Conservation (phyloP, 768 basidiomycete species). For the Brasilioporus rufonigricans region DNA sequence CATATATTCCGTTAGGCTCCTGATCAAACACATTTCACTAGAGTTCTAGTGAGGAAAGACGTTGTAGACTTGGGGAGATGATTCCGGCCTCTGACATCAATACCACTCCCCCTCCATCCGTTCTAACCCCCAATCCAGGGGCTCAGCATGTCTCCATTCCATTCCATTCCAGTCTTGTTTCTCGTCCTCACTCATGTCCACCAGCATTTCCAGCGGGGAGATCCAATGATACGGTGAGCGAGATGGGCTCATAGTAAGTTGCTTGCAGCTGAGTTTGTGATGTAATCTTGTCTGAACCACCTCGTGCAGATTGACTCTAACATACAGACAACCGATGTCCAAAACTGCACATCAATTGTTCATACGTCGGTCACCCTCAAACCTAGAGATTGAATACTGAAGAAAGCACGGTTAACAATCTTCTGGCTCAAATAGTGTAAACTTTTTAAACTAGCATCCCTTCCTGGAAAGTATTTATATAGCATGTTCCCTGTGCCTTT, state of each 20-base stretch:
- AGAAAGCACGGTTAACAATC: background rate
- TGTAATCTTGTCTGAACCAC: too few relatives aligned
- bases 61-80: background rate
- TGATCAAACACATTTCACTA: background rate
- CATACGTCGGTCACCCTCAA: constrained; percentile 6
- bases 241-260: too few relatives aligned
- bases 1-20: background rate
- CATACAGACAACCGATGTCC: background rate
- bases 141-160: too few relatives aligned
- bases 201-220: background rate
- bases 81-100: background rate
- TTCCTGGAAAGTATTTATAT: too few relatives aligned
- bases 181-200: constrained; percentile 5
- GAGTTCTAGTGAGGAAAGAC: background rate
- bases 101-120: too few relatives aligned
- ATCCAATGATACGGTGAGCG: background rate
- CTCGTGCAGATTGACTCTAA: too few relatives aligned
- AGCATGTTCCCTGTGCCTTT: too few relatives aligned
- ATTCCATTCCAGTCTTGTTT: too few relatives aligned
- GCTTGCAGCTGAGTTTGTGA: too few relatives aligned
- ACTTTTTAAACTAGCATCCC: too few relatives aligned
- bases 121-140: too few relatives aligned
- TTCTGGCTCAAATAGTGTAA: too few relatives aligned
- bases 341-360: background rate
- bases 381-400: background rate